Evolutionary conservation across 2,329 filamentous ascomycete species (phyloP).

Genomic region (Alternaria ventricosa): DNA sequence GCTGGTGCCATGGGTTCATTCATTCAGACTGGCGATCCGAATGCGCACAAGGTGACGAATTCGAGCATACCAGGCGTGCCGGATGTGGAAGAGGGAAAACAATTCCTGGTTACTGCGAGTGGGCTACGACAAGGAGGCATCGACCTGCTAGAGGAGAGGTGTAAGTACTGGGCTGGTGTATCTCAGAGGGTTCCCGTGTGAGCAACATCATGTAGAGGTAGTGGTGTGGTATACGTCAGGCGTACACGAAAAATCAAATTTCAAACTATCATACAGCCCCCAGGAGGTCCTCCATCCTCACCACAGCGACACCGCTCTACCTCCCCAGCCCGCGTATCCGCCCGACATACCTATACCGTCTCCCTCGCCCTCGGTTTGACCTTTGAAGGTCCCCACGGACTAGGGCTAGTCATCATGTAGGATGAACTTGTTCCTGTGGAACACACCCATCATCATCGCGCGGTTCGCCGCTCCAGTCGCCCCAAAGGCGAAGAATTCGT

Average conservation of each 20-base stretch:
- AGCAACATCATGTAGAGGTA: not conserved
- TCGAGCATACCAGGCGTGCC: slow-evolving; percentile 55
- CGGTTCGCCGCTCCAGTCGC: not conserved
- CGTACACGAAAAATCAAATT: not conserved
- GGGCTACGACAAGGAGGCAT: slow-evolving; percentile 55
- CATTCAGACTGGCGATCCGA: slow-evolving; percentile 65
- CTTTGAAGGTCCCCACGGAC: not conserved
- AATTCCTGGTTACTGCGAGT: slow-evolving; percentile 59
- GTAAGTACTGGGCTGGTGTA: slow-evolving; percentile 61
- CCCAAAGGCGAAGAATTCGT: not conserved
- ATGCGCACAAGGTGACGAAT: slow-evolving; percentile 62
- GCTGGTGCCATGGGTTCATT: slow-evolving; percentile 67
- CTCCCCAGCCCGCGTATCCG: not conserved
- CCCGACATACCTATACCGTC: not conserved
- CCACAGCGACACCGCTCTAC: not conserved
- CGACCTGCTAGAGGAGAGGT: slow-evolving; percentile 54
- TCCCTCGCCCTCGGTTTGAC: not conserved
- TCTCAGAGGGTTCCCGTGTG: slow-evolving; percentile 56
- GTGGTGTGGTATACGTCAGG: not conserved
- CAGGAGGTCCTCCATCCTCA: not conserved
- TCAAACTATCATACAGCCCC: not conserved
- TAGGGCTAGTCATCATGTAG: not conserved
- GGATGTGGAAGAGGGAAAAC: slow-evolving; percentile 47
- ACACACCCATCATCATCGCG: not conserved
- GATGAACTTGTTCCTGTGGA: not conserved